These are phyloP conservation scores for Solanum clarkiae DNA, from an alignment of 257 asterid genomes.

Conservation along the genomic window DNA sequence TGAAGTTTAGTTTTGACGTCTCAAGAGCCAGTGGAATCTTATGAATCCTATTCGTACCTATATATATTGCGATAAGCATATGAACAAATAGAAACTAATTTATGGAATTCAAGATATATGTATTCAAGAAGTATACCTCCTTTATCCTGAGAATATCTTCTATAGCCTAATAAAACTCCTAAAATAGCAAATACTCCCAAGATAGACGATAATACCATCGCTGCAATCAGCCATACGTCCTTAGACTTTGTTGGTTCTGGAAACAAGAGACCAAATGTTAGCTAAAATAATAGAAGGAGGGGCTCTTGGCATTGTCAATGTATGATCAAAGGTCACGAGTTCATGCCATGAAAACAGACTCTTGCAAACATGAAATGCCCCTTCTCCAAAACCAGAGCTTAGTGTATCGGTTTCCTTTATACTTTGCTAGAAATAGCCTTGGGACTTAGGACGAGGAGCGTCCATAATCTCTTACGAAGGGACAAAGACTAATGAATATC, in stretches of 20 bases:
- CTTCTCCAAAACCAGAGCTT: not conserved
- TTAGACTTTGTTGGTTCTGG: not conserved
- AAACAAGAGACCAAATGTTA: not conserved
- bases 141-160: not conserved
- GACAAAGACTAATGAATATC: not conserved
- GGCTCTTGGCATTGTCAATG: not conserved
- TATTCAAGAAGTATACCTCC: not conserved
- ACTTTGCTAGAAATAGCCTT: too few relatives aligned
- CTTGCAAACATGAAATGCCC: not conserved
- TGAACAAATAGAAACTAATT: not conserved
- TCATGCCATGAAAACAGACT: not conserved
- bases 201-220: not conserved
- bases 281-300: not conserved
- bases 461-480: not conserved
- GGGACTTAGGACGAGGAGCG: not conserved
- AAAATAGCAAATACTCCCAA: not conserved
- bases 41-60: not conserved
- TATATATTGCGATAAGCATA: not conserved
- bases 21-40: not conserved
- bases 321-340: too few relatives aligned
- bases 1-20: conserved; percentile 10
- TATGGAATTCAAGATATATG: not conserved
- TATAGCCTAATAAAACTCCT: not conserved
- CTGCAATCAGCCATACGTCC: not conserved
- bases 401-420: not conserved